Percentiles rank a stretch among this genome's conserved stretches.
phyloP scores from a whole-genome alignment of 331 rosid genomes.

The Pyrus hybrid region DNA sequence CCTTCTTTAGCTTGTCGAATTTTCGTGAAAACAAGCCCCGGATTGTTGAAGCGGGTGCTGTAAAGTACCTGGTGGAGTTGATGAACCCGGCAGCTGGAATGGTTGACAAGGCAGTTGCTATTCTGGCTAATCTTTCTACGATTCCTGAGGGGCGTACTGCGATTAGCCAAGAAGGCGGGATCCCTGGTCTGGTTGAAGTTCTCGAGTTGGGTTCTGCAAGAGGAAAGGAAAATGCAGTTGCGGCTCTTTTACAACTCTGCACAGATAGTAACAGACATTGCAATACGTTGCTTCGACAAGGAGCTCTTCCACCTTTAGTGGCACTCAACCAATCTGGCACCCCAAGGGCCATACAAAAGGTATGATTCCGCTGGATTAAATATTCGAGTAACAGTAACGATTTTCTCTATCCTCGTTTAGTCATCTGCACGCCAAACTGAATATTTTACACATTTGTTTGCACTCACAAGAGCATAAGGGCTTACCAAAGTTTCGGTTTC shows the following conservation, averaged over 20 bases:
- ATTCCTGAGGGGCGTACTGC: conserved; percentile 19
- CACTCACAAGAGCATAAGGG: background rate
- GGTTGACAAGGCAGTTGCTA: conserved; percentile 23
- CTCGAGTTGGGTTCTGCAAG: conserved; percentile 46
- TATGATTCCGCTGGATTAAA: background rate
- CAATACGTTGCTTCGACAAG: conserved; percentile 19
- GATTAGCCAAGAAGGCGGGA: conserved; percentile 18
- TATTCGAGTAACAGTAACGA: too few species aligned
- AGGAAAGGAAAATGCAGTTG: conserved; percentile 26
- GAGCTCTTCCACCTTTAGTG: conserved; percentile 23
- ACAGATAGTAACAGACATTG: conserved; percentile 9
- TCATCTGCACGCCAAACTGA: too few species aligned
- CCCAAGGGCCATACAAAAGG: conserved; percentile 22
- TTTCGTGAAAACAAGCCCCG: conserved; percentile 20
- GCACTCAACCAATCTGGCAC: conserved; percentile 17
- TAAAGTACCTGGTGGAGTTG: conserved; percentile 76
- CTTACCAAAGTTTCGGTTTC: background rate
- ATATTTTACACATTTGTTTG: too few species aligned
- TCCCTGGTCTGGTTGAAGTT: conserved; percentile 14
- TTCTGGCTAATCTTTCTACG: conserved; percentile 23
- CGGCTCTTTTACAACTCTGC: conserved; percentile 26
- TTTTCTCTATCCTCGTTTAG: too few species aligned
- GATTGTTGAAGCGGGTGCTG: conserved; percentile 32
- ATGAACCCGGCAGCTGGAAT: conserved; percentile 75
- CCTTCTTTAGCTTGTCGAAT: conserved; percentile 21